Conservation (phyloP, 495 filamentous ascomycete genomes). For the Astrocystis sublimbata region DNA sequence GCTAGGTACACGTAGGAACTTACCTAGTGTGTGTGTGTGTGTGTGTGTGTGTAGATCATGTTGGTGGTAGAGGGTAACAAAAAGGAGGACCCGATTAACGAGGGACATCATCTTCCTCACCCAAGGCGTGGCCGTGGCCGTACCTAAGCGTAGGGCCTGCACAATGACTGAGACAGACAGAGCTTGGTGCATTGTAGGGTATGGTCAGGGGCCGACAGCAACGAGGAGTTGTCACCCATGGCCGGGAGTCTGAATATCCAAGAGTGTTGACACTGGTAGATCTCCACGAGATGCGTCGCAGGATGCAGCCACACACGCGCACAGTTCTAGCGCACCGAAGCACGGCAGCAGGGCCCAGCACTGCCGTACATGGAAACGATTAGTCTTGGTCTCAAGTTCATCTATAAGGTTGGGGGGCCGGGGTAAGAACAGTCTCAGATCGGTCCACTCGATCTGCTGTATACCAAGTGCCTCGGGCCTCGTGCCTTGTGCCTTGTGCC, state of each 20-base stretch:
- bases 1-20: no score
- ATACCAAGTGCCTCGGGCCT: no score
- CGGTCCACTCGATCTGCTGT: slow-evolving; percentile 1
- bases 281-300: background rate
- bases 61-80: background rate
- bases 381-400: background rate
- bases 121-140: no score
- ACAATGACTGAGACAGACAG: slow-evolving; percentile 13
- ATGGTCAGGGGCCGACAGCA: slow-evolving; percentile 1
- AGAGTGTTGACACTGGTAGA: slow-evolving; percentile 5
- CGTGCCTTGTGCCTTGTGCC: no score
- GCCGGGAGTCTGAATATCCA: background rate
- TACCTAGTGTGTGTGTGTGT: no score
- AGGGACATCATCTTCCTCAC: slow-evolving; percentile 4
- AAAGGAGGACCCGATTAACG: slow-evolving; percentile 8
- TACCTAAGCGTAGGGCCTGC: no score
- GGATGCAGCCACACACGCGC: background rate
- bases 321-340: background rate
- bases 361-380: no score
- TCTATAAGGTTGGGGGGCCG: background rate
- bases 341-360: no score
- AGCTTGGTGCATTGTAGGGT: slow-evolving; percentile 5
- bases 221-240: background rate
- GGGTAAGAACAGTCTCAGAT: slow-evolving; percentile 13
- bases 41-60: background rate